phyloP scores from a whole-genome alignment of 768 basidiomycete species.

The Phaffia tasmanica region DNA sequence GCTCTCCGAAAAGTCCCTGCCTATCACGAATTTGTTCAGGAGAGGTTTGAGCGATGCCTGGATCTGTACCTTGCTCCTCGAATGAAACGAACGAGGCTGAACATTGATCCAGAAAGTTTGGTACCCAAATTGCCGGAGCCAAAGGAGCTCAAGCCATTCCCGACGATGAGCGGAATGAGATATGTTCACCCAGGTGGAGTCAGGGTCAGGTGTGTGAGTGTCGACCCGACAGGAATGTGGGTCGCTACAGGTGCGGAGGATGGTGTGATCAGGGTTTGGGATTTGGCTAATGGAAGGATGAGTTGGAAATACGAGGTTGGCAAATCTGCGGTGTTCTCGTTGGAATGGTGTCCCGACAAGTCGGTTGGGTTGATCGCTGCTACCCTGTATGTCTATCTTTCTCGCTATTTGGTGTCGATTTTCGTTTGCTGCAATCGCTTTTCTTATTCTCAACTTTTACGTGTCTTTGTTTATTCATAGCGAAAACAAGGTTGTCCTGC shows the following conservation, averaged over 20 bases:
- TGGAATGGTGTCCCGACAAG: conserved; percentile 86
- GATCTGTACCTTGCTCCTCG: conserved; percentile 95
- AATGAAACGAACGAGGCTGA: conserved; percentile 60
- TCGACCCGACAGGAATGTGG: conserved; percentile 87
- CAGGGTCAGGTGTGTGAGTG: conserved; percentile 60
- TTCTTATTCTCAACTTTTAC: conserved; percentile 27
- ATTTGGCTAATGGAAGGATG: conserved; percentile 76
- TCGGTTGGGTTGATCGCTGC: conserved; percentile 71
- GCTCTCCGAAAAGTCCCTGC: conserved; percentile 82
- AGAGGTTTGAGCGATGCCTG: conserved; percentile 83
- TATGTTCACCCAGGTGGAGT: conserved; percentile 54
- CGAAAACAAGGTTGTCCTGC: conserved; percentile 53
- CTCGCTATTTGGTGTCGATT: not conserved
- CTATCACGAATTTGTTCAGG: conserved; percentile 81
- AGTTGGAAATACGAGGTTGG: conserved; percentile 76
- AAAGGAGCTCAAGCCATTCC: conserved; percentile 84
- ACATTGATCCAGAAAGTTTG: conserved; percentile 79
- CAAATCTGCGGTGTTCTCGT: conserved; percentile 58
- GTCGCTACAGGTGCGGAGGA: conserved; percentile 80
- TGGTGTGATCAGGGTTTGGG: conserved; percentile 81
- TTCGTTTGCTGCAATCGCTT: not conserved
- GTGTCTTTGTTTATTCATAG: conserved; percentile 40
- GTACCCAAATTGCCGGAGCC: conserved; percentile 92
- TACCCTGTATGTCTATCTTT: conserved; percentile 53
- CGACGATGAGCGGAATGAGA: conserved; percentile 63